Percentiles rank a stretch among this genome's conserved stretches.
Conservation (phyloP, 805 yeast genomes). For the Lipomyces kockii region DNA sequence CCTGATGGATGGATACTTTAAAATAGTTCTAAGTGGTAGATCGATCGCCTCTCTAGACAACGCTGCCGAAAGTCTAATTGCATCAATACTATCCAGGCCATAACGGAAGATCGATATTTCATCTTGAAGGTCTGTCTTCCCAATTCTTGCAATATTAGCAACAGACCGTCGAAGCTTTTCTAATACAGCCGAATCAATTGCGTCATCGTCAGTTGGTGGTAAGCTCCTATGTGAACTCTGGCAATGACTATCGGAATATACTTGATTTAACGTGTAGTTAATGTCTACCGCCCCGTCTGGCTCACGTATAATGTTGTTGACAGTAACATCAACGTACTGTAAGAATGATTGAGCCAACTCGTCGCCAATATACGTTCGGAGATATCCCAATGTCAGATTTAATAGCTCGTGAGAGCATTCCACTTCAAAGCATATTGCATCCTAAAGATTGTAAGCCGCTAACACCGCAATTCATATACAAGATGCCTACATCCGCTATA, state of each 20-base stretch:
- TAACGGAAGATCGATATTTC: slow-evolving; percentile 29
- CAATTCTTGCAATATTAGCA: slow-evolving; percentile 16
- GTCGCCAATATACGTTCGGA: not conserved
- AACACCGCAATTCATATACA: not conserved
- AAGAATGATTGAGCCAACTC: slow-evolving; percentile 12
- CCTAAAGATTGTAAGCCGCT: slow-evolving; percentile 6
- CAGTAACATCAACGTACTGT: not conserved
- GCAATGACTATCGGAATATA: not conserved
- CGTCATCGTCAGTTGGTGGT: not conserved
- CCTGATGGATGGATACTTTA: slow-evolving; percentile 26
- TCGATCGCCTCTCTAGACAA: slow-evolving; percentile 13
- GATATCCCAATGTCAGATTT: slow-evolving; percentile 15
- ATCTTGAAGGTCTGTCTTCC: not conserved
- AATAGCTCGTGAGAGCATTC: not conserved
- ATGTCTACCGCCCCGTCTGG: not conserved
- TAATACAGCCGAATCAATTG: not conserved
- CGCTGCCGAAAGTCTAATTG: slow-evolving; percentile 34
- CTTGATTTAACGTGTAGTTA: not conserved
- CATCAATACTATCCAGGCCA: slow-evolving; percentile 40
- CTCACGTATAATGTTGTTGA: not conserved
- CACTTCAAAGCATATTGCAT: slow-evolving; percentile 35
- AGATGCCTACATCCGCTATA: slow-evolving; percentile 12
- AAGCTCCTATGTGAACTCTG: not conserved
- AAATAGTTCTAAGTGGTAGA: slow-evolving; percentile 24
- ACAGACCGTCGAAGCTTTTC: slow-evolving; percentile 1